Evolutionary conservation across 2,329 filamentous ascomycete species (phyloP).

Genomic region (Talaromyces sp.): DNA sequence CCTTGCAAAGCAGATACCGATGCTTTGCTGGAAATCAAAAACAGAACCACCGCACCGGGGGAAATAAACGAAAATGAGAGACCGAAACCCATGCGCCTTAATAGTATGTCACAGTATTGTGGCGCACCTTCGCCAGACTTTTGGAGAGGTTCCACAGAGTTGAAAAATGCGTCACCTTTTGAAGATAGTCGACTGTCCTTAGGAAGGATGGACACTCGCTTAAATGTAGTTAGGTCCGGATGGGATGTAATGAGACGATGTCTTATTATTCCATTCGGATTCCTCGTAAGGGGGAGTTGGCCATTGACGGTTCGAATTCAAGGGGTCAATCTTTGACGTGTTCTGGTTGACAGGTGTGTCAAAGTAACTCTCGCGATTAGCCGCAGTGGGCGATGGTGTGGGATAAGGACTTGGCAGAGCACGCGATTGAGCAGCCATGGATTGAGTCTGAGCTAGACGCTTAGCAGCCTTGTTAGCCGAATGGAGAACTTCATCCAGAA

Average conservation of each 20-base stretch:
- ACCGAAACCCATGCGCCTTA: constrained; percentile 35
- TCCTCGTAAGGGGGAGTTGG: constrained; percentile 95
- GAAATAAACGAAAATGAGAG: constrained; percentile 26
- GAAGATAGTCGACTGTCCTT: constrained; percentile 4
- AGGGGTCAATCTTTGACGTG: constrained; percentile 59
- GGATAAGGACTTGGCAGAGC: constrained; percentile 59
- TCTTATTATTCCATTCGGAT: constrained; percentile 83
- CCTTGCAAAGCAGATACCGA: constrained; percentile 2
- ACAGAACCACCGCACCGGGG: constrained; percentile 26
- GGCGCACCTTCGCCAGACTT: constrained; percentile 27
- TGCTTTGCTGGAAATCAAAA: constrained; percentile 10
- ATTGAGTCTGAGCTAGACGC: constrained; percentile 60
- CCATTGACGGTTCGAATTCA: constrained; percentile 69
- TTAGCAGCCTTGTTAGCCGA: constrained; percentile 76
- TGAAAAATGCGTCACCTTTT: neutral
- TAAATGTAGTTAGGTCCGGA: constrained; percentile 55
- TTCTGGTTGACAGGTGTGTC: constrained; percentile 63
- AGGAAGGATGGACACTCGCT: constrained; percentile 8
- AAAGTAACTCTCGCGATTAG: constrained; percentile 78
- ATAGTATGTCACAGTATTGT: constrained; percentile 29
- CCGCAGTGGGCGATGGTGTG: constrained; percentile 74
- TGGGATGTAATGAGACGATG: constrained; percentile 79
- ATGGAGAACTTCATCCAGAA: constrained; percentile 83
- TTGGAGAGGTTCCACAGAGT: constrained; percentile 15
- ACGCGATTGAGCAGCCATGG: constrained; percentile 39